Conservation (phyloP, 345 rosid genomes). For the Pugionium dolabratum region DNA sequence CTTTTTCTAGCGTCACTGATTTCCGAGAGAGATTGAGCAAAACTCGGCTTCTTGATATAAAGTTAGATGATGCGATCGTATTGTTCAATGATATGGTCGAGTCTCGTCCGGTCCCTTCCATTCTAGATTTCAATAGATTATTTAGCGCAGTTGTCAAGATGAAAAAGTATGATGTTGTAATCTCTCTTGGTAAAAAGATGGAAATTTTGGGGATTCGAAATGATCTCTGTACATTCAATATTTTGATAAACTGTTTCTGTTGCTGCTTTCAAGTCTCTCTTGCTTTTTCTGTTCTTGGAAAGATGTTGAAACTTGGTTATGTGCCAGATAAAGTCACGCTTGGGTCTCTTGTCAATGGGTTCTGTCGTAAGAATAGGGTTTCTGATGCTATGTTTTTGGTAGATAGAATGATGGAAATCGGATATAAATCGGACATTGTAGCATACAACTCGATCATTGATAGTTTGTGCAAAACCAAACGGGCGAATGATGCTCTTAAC, state of each 20-base stretch:
- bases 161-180: conserved; percentile 31
- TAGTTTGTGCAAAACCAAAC: conserved; percentile 22
- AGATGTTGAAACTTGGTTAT: conserved; percentile 37
- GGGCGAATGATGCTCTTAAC: conserved; percentile 17
- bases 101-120: conserved; percentile 27
- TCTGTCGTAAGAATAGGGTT: conserved; percentile 16
- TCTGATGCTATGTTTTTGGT: conserved; percentile 28
- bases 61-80: conserved; percentile 28
- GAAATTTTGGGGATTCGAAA: conserved; percentile 22
- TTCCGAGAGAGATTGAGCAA: conserved; percentile 24
- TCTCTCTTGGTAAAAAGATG: conserved; percentile 33
- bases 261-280: conserved; percentile 30
- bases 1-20: conserved; percentile 15
- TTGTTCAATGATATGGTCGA: conserved; percentile 31
- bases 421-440: conserved; percentile 30
- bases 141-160: conserved; percentile 28
- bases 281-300: conserved; percentile 31
- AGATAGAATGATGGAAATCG: conserved; percentile 26
- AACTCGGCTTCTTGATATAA: conserved; percentile 24
- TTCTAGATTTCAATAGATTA: conserved; percentile 31
- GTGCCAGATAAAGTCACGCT: conserved; percentile 27
- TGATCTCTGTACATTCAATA: conserved; percentile 30
- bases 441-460: conserved; percentile 27
- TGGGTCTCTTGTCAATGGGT: conserved; percentile 32
- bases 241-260: conserved; percentile 35